Evolutionary conservation across 257 asterid species (phyloP).

Genomic region (Nicotiana tomentosiformis): DNA sequence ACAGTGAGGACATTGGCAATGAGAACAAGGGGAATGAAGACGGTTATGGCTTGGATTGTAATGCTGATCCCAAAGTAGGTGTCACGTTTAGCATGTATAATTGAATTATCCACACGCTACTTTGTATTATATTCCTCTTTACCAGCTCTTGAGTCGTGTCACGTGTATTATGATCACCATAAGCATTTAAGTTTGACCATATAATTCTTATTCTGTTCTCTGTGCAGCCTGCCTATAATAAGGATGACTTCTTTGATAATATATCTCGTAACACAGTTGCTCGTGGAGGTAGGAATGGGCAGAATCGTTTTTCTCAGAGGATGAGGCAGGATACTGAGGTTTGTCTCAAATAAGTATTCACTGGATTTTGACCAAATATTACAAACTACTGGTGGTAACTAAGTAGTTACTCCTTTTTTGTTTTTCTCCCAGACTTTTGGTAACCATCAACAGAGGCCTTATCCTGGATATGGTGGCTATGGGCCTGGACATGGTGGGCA

Average conservation of each 20-base stretch:
- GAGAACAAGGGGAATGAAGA: constrained; percentile 24
- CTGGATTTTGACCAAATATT: not conserved
- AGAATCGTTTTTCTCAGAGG: constrained; percentile 34
- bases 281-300: constrained; percentile 53
- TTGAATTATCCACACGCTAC: not conserved
- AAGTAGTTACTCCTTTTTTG: not conserved
- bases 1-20: constrained; percentile 22
- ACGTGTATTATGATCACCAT: not conserved
- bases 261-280: constrained; percentile 53
- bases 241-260: constrained; percentile 74
- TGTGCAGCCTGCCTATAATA: constrained; percentile 73
- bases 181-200: not conserved
- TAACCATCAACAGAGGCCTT: constrained; percentile 41
- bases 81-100: not conserved
- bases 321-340: constrained; percentile 57
- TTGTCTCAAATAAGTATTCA: not conserved
- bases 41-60: constrained; percentile 29
- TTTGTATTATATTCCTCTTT: not conserved
- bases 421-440: constrained; percentile 46
- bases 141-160: not conserved
- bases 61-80: constrained; percentile 46
- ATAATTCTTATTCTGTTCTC: not conserved
- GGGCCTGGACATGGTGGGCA: constrained; percentile 41
- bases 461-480: constrained; percentile 31
- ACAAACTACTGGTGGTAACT: not conserved